Evolutionary conservation across 2,329 filamentous ascomycete genomes (phyloP), one percentile per base, ranked within the genome.

Genomic region (Hypoxylon sp.): DNA sequence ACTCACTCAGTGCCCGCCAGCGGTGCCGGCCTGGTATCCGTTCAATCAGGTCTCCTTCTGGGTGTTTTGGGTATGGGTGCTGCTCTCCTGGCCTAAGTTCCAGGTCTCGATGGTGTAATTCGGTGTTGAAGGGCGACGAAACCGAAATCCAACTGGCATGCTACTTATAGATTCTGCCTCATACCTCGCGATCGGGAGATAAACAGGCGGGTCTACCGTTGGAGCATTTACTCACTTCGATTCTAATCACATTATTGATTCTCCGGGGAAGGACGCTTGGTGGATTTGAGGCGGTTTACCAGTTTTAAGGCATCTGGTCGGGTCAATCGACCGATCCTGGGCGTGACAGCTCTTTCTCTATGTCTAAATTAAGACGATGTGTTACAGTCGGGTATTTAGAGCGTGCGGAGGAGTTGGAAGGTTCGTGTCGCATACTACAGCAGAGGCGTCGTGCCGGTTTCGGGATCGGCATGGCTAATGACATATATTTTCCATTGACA

Each of bases 51-150:
- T 14, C 70, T 77, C 14, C 56, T 74, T 19, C 60, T 74, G 52
- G 74, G 71, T 57, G 70, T 68, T 2, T 46, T 76, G 50, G 75
- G 69, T 11, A 61, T 75, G 37, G 72, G 74, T 25, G 74, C 71
- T n/a, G 63, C 71, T 52, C 48, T 77, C 8, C 47, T 76, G 30
- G 68, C 67, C 1, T 77, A 73, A 66, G 23, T 52, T 55, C 45
- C 56, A 41, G 25, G 11, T 11, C 21, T 39, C 6, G 32, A 50
- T 23, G 23, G 45, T 61, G 45, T 14, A 29, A n/a, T 58, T 57
- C 11, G 67, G 62, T 61, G 64, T 59, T 23, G 39, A 63, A 57
- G 41, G 47, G 32, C 32, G 47, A 48, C 21, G 9, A 12, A 32
- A 43, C 23, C 25, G 27, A 43, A 30, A 27, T 48, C 32, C 43